Base-by-base conservation (phyloP, 2,329 filamentous ascomycete species). In the Monilinia polystroma region DNA sequence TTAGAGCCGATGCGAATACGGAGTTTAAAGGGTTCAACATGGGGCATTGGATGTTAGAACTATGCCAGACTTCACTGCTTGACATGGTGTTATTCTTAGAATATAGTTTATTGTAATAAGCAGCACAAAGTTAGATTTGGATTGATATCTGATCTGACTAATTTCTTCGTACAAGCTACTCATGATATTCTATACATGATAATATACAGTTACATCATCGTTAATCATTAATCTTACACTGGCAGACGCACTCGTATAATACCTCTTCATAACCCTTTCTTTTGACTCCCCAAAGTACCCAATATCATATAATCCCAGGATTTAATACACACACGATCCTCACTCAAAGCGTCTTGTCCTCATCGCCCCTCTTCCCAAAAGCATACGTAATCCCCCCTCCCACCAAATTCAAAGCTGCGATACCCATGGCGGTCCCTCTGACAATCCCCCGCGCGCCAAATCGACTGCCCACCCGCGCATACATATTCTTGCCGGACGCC, bases 341-440 rank as follows among this genome's bases (percentile, higher is more conserved):
- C 18, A 14, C 20, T 60, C 43, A 67, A 16, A 60, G 58, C 49
- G 32, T 32, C 52, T 62, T 57, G 58, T 66, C 57, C 52, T 63
- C 62, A 65, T 67, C 64, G 73, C 73, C 70, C 70, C 79, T 66
- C 69, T 78, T 78, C 11, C 81, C 81, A 74, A 84, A 82, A 0
- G 77, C 79, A 75, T 85, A 86, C 1, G 82, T 81, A 68, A 81
- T 70, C 3, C 84, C 83, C 58, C 84, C 80, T 14, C 81, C 80
- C 11, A 81, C 77, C 14, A 84, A 73, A 74, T 86, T 85, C 32
- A 78, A 78, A 23, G 77, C 79, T 70, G 83, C 84, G 18, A 85
- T 70, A 41, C 77, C 82, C 72, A 86, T 74, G 7, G 84, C 83
- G 6, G 78, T 78, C 5, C 84, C 84, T 71, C 84, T 78, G n/a